These are phyloP conservation scores for Aspergillus calidoustus DNA, from an alignment of 2,329 filamentous ascomycete genomes.

Conservation along the genomic window DNA sequence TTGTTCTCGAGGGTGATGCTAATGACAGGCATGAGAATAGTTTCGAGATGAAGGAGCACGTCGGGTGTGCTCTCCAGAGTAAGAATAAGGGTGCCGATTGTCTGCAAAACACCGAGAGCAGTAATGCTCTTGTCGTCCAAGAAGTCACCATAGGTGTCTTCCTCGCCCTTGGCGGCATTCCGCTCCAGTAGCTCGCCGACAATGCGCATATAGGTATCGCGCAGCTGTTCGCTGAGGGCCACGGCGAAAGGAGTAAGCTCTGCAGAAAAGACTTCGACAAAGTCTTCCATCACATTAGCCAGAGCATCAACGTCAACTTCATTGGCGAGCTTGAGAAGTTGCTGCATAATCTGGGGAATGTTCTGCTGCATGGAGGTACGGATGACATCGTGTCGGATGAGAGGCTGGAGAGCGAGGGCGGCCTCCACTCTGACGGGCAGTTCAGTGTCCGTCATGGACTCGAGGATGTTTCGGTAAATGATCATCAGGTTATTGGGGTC, in stretches of 20 bases:
- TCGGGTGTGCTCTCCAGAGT: conserved; percentile 97
- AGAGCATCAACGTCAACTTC: conserved; percentile 97
- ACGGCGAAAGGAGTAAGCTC: conserved; percentile 97
- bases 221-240: conserved; percentile 90
- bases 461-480: conserved; percentile 95
- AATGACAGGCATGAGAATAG: conserved; percentile 95
- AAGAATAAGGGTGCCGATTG: conserved; percentile 94
- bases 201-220: conserved; percentile 94
- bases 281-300: conserved; percentile 99
- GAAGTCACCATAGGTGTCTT: conserved; percentile 85
- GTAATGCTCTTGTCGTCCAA: conserved; percentile 98
- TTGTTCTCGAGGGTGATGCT: conserved; percentile 97
- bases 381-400: conserved; percentile 95
- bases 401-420: conserved; percentile 87
- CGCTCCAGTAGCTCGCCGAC: conserved; percentile 89
- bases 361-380: conserved; percentile 95
- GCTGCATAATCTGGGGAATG: conserved; percentile 99
- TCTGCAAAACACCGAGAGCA: conserved; percentile 92
- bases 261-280: conserved; percentile 97
- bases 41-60: conserved; percentile 90
- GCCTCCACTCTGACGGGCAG: conserved; percentile 94
- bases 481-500: conserved; percentile 93
- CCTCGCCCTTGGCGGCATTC: conserved; percentile 73
- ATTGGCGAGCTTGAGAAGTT: conserved; percentile 93
- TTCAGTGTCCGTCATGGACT: conserved; percentile 94